Evolutionary conservation across 2,329 filamentous ascomycete species (phyloP), one percentile per base, ranked within the genome.

Genomic region (Fusarium agapanthi): DNA sequence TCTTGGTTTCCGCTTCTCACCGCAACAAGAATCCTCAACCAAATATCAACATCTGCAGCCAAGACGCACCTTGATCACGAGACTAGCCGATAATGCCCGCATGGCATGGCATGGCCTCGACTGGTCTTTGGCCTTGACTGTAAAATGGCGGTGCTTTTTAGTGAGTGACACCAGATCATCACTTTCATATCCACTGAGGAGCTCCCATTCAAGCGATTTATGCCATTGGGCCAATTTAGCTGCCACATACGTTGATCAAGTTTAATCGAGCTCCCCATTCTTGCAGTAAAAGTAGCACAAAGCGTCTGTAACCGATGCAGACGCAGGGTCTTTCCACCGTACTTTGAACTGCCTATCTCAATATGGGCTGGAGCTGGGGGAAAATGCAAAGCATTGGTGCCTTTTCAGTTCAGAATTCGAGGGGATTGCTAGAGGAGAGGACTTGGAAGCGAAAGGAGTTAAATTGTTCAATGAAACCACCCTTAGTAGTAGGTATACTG

Each of bases 241-340:
- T 65, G 64, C 60, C 68, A 72, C 58, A 69, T 20, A 72, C 58
- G 69, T 20, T 14, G 43, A 45, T 71, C 47, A 43, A 60, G 26
- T 40, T 38, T 16, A n/a, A 28, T 22, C 26, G 24, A 53, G 18
- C 32, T 34, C 44, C 30, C 43, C 30, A 43, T 66, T 55, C 41
- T 30, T 69, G 57, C 30, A 45, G 57, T 34, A 34, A 34, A 34
- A 34, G 14, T 57, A 45, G 38, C 37, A 30, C 43, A 32, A 44
- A 41, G 32, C 58, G 41, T 48, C 45, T 47, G 48, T 65, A 57
- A 34, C 55, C 50, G 69, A 65, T 65, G 53, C 69, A 65, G 40
- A 69, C 47, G 51, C 59, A 60, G 57, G 40, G 63, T 63, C 53
- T 60, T 38, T 47, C 50, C 35, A 43, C n/a, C 18, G 48, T 35